Conservation (phyloP, 164 flowering plant genomes). For the Stephania yunnanensis region DNA sequence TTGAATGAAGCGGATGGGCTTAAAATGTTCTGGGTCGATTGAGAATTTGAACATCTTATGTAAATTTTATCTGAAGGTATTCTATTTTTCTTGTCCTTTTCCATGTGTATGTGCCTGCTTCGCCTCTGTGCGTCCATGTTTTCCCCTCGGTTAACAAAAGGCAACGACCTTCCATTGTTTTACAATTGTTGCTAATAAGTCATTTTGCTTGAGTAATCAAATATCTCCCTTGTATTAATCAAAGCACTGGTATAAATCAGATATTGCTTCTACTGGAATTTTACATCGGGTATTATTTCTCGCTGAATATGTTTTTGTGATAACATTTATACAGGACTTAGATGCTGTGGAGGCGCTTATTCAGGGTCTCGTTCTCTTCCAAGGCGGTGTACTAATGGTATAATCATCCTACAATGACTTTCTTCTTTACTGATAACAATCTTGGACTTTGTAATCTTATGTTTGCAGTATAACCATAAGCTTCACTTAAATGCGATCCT, state of each 20-base stretch:
- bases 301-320: background rate
- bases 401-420: background rate
- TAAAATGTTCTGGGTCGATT: background rate
- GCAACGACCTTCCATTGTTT: background rate
- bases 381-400: conserved; percentile 99
- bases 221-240: background rate
- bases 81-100: background rate
- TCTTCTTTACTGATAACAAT: background rate
- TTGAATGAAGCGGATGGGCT: background rate
- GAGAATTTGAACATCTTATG: background rate
- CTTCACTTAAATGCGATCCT: background rate
- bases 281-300: background rate
- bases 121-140: background rate
- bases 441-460: background rate
- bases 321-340: conserved; percentile 51
- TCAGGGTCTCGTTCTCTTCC: conserved; percentile 96
- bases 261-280: no score
- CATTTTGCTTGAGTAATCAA: background rate
- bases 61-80: background rate
- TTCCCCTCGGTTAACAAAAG: background rate
- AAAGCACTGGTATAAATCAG: no score
- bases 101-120: background rate
- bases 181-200: background rate
- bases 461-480: background rate
- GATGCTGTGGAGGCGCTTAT: conserved; percentile 99